Base-by-base conservation (phyloP, 305 asterid genomes). In the Striga hermonthica region DNA sequence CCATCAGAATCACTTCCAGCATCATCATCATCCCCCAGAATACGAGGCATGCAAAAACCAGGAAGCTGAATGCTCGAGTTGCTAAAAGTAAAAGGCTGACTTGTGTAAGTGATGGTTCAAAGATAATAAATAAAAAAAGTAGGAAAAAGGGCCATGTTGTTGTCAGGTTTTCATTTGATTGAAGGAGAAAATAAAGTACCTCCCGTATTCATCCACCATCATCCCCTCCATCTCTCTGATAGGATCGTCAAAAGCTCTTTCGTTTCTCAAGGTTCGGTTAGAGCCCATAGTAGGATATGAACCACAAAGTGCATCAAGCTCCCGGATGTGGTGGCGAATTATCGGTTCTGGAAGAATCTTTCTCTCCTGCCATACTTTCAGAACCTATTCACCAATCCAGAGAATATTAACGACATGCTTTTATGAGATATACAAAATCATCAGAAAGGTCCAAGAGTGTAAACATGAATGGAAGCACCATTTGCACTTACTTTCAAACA, bases 351-450 rank as follows among this genome's bases (percentile, higher is more conserved):
- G 95, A 71, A 91, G 83, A 64, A 88, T 82, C 78, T 79, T 91
- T 59, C 95, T 85, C 67, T 91, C 95, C 80, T 82, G 92, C 97
- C 97, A 91, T 69, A 88, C 97, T 80, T 76, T 88, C 81, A 91
- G 81, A 78, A 91, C 97, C 97, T 91, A 79, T 65, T 72, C 58
- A 78, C 58, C 59, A 71, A 69, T 6, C 57, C 62, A 69, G 50
- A 64, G 56, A 47, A 60, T 40, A 80, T 57, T 16, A 60, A 35
- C 57, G 63, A 28, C 65, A 53, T 22, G 47, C 6, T 50, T 53
- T 49, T 48, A 55, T 7, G 1, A 41, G 73, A 39, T 38, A 48
- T 54, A 68, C 5, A 67, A 22, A 22, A 22, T 22, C 31, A 22
- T 55, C 44, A 38, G 45, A 15, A 57, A 60, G 72, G 59, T 45